A percentile compares a stretch with the other conserved stretches of the same genome.
These are phyloP conservation scores for Periconia macrospinosa DNA, from an alignment of 2,329 filamentous ascomycete genomes.

Conservation along the genomic window DNA sequence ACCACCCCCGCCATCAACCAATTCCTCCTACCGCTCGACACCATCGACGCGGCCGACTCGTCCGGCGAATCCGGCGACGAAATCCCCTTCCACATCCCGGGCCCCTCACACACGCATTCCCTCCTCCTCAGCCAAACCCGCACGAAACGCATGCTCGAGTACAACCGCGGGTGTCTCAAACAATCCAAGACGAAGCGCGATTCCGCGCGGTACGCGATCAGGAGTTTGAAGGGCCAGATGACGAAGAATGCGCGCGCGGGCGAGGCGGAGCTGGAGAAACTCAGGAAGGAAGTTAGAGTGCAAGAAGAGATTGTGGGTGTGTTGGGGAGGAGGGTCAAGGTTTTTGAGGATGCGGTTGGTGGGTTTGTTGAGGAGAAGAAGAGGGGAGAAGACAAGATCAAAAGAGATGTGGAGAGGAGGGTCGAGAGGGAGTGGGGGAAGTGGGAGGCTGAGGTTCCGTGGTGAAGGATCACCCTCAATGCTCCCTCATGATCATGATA, in stretches of 20 bases:
- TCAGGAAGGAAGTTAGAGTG: neutral
- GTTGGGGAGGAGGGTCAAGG: neutral
- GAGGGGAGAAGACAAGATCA: neutral
- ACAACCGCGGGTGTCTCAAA: neutral
- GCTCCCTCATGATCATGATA: neutral
- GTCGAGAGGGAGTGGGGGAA: neutral
- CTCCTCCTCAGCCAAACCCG: neutral
- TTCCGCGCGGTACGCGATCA: neutral
- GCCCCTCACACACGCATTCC: neutral
- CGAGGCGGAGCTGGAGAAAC: neutral
- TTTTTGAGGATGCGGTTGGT: neutral
- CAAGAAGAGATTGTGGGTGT: neutral
- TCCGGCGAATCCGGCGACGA: conserved; percentile 10
- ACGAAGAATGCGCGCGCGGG: neutral
- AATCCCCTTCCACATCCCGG: conserved; percentile 3
- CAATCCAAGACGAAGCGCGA: neutral
- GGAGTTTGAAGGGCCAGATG: neutral
- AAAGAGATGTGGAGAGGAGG: neutral
- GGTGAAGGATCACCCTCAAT: neutral
- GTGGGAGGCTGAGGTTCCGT: no score
- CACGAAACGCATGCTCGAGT: neutral
- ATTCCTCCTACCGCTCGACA: neutral
- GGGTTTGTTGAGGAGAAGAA: neutral
- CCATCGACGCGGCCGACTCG: neutral
- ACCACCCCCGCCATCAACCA: conserved; percentile 1